A percentile compares a stretch with the other conserved stretches of the same genome.
phyloP scores from a whole-genome alignment of 257 asterid genomes.

The Jaltomata sinuosa region DNA sequence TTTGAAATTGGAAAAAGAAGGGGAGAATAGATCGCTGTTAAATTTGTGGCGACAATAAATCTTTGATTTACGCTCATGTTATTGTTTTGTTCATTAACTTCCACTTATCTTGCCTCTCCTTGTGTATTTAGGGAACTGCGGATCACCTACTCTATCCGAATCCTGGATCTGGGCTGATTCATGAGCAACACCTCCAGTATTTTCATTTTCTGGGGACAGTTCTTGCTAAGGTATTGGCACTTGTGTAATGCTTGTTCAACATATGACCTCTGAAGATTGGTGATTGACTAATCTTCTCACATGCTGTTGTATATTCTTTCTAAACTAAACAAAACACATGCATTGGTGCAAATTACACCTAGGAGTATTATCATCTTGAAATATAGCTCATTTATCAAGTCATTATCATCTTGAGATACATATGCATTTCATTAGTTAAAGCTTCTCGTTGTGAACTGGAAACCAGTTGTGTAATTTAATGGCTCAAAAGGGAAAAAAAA shows the following conservation, averaged over 20 bases:
- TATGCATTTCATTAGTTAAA: not conserved
- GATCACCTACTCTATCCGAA: constrained; percentile 97
- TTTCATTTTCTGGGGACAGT: constrained; percentile 93
- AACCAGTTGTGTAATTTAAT: not conserved
- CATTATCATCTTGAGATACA: not conserved
- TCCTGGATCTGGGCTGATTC: constrained; percentile 89
- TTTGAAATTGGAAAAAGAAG: not conserved
- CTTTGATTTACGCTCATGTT: not conserved
- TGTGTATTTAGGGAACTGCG: constrained; percentile 64
- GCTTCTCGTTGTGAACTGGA: not conserved
- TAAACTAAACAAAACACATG: not conserved
- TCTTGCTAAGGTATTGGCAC: constrained; percentile 79
- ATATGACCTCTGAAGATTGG: not conserved
- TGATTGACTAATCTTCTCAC: not conserved
- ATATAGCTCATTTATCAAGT: not conserved
- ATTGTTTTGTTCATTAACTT: not conserved
- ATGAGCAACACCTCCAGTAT: constrained; percentile 85
- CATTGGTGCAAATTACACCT: not conserved
- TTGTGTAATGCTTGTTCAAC: not conserved
- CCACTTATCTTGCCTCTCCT: constrained; percentile 8
- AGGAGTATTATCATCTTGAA: not conserved
- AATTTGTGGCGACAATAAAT: not conserved
- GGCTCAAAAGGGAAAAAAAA: not conserved
- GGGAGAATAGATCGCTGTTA: not conserved
- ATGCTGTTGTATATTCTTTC: not conserved